phyloP scores from a whole-genome alignment of 1,284 basidiomycete genomes.

The Schizophyllum commune region DNA sequence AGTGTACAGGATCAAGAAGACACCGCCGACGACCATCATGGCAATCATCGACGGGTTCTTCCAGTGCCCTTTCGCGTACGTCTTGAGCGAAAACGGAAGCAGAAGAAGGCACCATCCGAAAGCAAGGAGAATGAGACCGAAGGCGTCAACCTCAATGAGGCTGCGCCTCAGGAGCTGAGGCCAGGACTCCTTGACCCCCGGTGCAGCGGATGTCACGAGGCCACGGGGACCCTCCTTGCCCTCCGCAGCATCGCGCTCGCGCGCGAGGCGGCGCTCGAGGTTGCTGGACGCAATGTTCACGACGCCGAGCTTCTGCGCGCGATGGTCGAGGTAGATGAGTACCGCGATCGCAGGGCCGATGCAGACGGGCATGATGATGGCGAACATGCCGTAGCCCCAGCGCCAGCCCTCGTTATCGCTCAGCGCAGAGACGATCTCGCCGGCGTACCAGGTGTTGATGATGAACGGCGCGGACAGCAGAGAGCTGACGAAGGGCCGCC shows the following conservation, averaged over 20 bases:
- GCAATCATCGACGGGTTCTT: constrained; percentile 31
- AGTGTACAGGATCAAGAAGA: constrained; percentile 25
- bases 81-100: constrained; percentile 48
- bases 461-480: constrained; percentile 43
- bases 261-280: neutral
- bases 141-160: constrained; percentile 24
- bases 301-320: constrained; percentile 27
- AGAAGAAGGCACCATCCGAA: constrained; percentile 46
- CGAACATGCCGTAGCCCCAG: neutral
- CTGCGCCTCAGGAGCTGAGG: neutral
- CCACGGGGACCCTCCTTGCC: neutral
- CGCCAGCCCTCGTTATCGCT: constrained; percentile 14
- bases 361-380: constrained; percentile 16
- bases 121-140: constrained; percentile 52
- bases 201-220: neutral
- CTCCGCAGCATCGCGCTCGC: neutral
- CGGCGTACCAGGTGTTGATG: constrained; percentile 43
- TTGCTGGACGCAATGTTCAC: neutral
- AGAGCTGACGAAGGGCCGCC: constrained; percentile 47
- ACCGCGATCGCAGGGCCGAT: constrained; percentile 23
- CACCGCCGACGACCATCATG: constrained; percentile 33
- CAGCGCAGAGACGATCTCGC: constrained; percentile 41
- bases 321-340: constrained; percentile 39
- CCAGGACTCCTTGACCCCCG: neutral
- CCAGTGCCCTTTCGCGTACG: constrained; percentile 28